A percentile compares a stretch with the other conserved stretches of the same genome.
Evolutionary conservation across 306 rosid species (phyloP).

Genomic region (Citrullus colocynthis): DNA sequence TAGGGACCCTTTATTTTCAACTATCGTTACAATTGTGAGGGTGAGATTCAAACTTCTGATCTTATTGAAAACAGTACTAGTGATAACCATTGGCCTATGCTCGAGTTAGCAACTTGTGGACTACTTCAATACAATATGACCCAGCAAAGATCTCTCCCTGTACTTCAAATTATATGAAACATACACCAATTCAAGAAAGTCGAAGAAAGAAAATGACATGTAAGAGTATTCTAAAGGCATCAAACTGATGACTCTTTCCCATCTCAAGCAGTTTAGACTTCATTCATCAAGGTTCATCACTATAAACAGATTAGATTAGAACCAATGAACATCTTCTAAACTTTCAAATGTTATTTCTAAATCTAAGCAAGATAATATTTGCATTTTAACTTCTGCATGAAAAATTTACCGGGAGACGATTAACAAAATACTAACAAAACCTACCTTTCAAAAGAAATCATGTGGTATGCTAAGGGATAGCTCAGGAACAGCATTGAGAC

Average conservation of each 20-base stretch:
- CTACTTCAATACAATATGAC: too few species aligned
- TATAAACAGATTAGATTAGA: neutral
- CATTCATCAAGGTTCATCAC: neutral
- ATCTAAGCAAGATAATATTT: neutral
- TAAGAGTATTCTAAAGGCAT: neutral
- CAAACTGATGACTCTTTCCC: neutral
- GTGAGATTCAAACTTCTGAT: neutral
- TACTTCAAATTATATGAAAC: neutral
- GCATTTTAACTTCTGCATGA: neutral
- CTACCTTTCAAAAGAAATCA: neutral
- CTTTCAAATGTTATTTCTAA: neutral
- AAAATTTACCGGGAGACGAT: neutral
- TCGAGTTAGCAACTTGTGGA: neutral
- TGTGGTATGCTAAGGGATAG: neutral
- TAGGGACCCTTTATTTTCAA: too few species aligned
- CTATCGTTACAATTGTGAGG: too few species aligned
- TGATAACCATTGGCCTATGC: neutral
- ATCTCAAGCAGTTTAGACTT: neutral
- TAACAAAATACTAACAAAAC: neutral
- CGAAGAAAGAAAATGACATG: neutral
- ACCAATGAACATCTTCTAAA: neutral
- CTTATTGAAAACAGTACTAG: neutral
- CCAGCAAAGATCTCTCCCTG: neutral
- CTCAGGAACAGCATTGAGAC: neutral
- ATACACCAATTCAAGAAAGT: neutral